A percentile compares a stretch with the other conserved stretches of the same genome.
Evolutionary conservation across 2,329 filamentous ascomycete species (phyloP).

Genomic region (Graphium sp.): DNA sequence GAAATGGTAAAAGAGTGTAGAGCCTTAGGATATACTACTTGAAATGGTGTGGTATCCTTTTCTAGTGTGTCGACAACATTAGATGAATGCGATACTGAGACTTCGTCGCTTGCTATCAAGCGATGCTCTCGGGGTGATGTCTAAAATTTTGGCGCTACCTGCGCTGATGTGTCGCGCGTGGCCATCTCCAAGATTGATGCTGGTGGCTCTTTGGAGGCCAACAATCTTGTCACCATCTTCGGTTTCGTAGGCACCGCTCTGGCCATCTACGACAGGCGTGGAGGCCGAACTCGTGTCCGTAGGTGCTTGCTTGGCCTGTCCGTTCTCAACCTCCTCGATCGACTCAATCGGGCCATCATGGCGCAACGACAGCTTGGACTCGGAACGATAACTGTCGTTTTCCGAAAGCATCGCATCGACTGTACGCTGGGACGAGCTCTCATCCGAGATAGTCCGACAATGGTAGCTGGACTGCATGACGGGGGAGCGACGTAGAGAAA

Average conservation of each 20-base stretch:
- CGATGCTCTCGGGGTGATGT: constrained; percentile 41
- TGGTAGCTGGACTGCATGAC: no score
- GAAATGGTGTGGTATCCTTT: constrained; percentile 4
- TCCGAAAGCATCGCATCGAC: no score
- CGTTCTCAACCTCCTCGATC: constrained; percentile 19
- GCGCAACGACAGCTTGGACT: constrained; percentile 26
- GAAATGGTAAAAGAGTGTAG: constrained; percentile 5
- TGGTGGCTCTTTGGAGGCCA: constrained; percentile 45
- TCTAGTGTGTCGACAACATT: constrained; percentile 1
- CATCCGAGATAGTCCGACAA: no score
- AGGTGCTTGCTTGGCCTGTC: constrained; percentile 15
- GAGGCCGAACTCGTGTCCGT: constrained; percentile 7
- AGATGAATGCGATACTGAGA: constrained; percentile 3
- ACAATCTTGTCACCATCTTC: constrained; percentile 10
- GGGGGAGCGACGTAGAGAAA: no score
- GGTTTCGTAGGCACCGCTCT: constrained; percentile 6
- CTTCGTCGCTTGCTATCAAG: constrained; percentile 24
- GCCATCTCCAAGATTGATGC: constrained; percentile 47
- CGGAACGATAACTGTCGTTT: no score
- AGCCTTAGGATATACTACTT: constrained; percentile 1
- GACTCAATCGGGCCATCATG: constrained; percentile 31
- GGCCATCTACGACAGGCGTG: constrained; percentile 7
- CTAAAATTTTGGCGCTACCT: constrained; percentile 59
- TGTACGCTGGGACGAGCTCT: no score
- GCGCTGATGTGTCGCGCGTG: constrained; percentile 60